These are phyloP conservation scores for Fusarium sp. DNA, from an alignment of 2,329 filamentous ascomycete genomes.

Conservation along the genomic window DNA sequence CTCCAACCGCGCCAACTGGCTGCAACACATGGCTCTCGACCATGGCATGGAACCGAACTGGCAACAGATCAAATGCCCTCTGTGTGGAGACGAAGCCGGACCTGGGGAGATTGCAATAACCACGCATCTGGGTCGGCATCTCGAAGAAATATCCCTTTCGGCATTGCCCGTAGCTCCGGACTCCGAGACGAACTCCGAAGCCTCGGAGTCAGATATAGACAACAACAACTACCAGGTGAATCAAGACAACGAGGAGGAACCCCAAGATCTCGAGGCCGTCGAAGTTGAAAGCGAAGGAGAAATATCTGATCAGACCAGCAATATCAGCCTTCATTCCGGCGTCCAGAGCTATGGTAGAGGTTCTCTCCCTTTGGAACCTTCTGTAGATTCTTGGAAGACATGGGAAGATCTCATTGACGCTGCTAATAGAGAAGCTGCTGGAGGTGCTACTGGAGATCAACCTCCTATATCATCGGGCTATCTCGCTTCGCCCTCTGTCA, in stretches of 20 bases:
- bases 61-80: not conserved
- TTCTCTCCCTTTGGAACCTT: too few species aligned
- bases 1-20: not conserved
- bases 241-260: not conserved
- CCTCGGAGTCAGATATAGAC: not conserved
- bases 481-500: too few species aligned
- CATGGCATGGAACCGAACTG: not conserved
- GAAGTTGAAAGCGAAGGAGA: not conserved
- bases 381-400: too few species aligned
- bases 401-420: too few species aligned
- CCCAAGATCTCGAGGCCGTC: not conserved
- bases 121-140: not conserved
- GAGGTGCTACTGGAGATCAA: too few species aligned
- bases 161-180: not conserved
- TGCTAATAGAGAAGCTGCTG: too few species aligned
- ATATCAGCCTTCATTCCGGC: too few species aligned
- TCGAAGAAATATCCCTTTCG: constrained; percentile 6
- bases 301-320: too few species aligned
- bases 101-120: not conserved
- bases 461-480: too few species aligned
- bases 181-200: not conserved
- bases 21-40: not conserved
- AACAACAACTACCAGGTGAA: too few species aligned
- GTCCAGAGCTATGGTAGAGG: too few species aligned
- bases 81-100: not conserved